Conservation (phyloP, 208 protist genomes). For the Trypanosoma mega region DNA sequence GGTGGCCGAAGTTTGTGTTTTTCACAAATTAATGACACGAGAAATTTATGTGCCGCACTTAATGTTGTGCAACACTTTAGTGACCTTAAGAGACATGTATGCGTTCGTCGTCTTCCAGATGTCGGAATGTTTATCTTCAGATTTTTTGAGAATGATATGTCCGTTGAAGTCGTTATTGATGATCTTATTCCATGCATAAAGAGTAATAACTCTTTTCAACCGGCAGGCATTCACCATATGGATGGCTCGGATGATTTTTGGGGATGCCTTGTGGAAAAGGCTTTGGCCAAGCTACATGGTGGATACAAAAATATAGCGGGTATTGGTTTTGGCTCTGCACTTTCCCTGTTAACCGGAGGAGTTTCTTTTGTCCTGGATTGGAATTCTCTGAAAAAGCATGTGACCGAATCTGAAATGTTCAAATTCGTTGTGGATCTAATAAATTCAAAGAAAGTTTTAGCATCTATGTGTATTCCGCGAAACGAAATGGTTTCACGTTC, state of each 20-base stretch:
- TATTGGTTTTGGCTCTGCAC: slow-evolving; percentile 43
- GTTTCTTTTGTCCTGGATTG: slow-evolving; percentile 53
- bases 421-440: slow-evolving; percentile 23
- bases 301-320: slow-evolving; percentile 49
- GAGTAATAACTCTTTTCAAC: slow-evolving; percentile 4
- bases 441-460: slow-evolving; percentile 21
- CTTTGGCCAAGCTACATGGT: slow-evolving; percentile 61
- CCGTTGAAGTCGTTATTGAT: slow-evolving; percentile 52
- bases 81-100: slow-evolving; percentile 31
- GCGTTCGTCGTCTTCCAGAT: slow-evolving; percentile 25
- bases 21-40: slow-evolving; percentile 47
- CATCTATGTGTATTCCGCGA: slow-evolving; percentile 16
- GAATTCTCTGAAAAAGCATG: slow-evolving; percentile 14
- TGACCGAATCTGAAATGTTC: slow-evolving; percentile 33
- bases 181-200: slow-evolving; percentile 49
- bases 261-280: slow-evolving; percentile 65
- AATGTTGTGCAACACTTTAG: slow-evolving; percentile 42
- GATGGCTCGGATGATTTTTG: slow-evolving; percentile 41
- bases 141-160: slow-evolving; percentile 31
- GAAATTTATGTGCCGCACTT: slow-evolving; percentile 44
- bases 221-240: slow-evolving; percentile 40
- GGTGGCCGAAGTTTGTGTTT: slow-evolving; percentile 14
- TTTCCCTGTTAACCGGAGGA: slow-evolving; percentile 59
- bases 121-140: slow-evolving; percentile 36
- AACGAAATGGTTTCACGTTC: slow-evolving; percentile 11